Conservation (phyloP, 306 rosid species). For the Cicer bijugum region DNA sequence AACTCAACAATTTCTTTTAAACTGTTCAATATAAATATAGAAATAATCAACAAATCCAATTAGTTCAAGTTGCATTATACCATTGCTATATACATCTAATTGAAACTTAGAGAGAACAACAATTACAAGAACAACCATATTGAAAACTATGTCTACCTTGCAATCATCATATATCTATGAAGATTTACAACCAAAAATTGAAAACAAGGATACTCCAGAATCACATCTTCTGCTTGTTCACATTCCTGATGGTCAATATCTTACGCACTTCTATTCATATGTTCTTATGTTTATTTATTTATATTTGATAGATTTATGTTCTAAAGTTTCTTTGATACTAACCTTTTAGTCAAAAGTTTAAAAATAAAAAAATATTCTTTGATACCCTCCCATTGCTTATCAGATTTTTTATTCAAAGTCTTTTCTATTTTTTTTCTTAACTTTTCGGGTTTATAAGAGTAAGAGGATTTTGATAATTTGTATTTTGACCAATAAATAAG, state of each 20-base stretch:
- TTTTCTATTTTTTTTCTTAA: background rate
- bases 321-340: background rate
- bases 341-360: background rate
- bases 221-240: slow-evolving; percentile 40
- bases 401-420: background rate
- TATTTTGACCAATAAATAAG: too few relatives aligned
- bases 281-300: background rate
- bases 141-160: slow-evolving; percentile 30
- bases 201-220: slow-evolving; percentile 33
- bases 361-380: background rate
- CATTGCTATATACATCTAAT: background rate
- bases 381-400: background rate
- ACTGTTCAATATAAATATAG: slow-evolving; percentile 40
- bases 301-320: background rate
- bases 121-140: background rate
- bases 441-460: too few relatives aligned
- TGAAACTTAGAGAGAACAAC: background rate
- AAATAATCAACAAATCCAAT: slow-evolving; percentile 27
- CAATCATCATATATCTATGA: slow-evolving; percentile 14
- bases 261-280: background rate
- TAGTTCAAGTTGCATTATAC: slow-evolving; percentile 2
- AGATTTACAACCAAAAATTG: slow-evolving; percentile 35
- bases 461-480: too few relatives aligned
- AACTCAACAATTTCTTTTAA: slow-evolving; percentile 25
- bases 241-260: slow-evolving; percentile 44